phyloP scores from a whole-genome alignment of 176 grass and related monocot genomes.

The Leersia perrieri region DNA sequence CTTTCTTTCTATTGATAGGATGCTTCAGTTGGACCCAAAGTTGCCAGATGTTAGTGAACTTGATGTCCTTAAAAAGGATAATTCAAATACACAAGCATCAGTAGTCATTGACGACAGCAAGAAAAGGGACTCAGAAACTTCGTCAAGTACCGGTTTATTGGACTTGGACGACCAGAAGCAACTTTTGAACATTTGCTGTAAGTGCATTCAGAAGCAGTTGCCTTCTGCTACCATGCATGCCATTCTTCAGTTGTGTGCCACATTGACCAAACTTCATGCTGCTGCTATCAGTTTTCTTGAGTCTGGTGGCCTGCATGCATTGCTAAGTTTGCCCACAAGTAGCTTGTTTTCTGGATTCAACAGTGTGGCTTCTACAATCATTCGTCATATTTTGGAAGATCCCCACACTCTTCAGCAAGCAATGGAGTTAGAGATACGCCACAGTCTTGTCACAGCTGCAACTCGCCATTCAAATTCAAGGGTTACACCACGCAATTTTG shows the following conservation, averaged over 20 bases:
- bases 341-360: slow-evolving; percentile 99
- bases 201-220: slow-evolving; percentile 73
- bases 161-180: slow-evolving; percentile 70
- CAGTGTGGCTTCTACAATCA: slow-evolving; percentile 80
- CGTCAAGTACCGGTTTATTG: slow-evolving; percentile 48
- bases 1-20: slow-evolving; percentile 93
- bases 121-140: slow-evolving; percentile 54
- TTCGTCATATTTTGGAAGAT: slow-evolving; percentile 97
- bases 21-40: slow-evolving; percentile 90
- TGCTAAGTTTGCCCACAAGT: slow-evolving; percentile 70
- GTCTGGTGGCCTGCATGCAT: slow-evolving; percentile 65
- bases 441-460: slow-evolving; percentile 75
- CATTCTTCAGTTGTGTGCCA: slow-evolving; percentile 88
- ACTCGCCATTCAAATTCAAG: slow-evolving; percentile 84
- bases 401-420: slow-evolving; percentile 97
- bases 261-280: slow-evolving; percentile 78
- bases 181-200: slow-evolving; percentile 88
- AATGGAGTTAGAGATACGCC: slow-evolving; percentile 98
- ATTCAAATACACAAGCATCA: slow-evolving; percentile 38
- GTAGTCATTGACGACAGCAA: slow-evolving; percentile 72
- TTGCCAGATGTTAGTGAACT: slow-evolving; percentile 73
- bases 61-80: slow-evolving; percentile 78
- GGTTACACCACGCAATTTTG: slow-evolving; percentile 80
- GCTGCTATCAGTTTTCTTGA: slow-evolving; percentile 84
- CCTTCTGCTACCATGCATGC: slow-evolving; percentile 89